Evolutionary conservation across 805 yeast genomes (phyloP).

Genomic region (Candida methanosorbosa): DNA sequence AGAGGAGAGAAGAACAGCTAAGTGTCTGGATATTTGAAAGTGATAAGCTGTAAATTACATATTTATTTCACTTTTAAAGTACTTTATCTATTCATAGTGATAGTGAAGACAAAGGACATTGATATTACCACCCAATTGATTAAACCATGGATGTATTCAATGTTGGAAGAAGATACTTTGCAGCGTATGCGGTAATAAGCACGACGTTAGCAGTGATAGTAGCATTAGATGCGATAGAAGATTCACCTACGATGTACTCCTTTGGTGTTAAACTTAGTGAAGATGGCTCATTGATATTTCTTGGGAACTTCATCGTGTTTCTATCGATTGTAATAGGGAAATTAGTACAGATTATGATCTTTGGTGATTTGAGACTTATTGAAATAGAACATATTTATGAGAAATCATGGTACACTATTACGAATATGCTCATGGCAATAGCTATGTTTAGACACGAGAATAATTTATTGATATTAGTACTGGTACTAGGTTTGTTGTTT

Average conservation of each 20-base stretch:
- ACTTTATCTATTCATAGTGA: too few species aligned
- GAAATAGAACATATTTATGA: constrained; percentile 73
- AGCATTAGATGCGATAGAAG: constrained; percentile 30
- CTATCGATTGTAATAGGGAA: constrained; percentile 32
- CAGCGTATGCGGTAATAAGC: constrained; percentile 20
- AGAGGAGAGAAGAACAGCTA: too few species aligned
- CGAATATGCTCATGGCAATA: constrained; percentile 51
- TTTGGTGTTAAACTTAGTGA: too few species aligned
- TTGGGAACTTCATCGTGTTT: constrained; percentile 36
- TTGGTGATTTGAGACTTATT: constrained; percentile 66
- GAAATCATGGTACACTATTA: constrained; percentile 53
- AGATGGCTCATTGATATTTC: constrained; percentile 34
- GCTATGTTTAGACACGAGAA: constrained; percentile 44
- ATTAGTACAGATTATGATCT: constrained; percentile 41
- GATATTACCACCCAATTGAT: too few species aligned
- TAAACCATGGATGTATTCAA: too few species aligned
- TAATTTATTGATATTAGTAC: constrained; percentile 31
- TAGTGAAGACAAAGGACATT: too few species aligned
- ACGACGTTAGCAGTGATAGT: constrained; percentile 26
- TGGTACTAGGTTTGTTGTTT: constrained; percentile 32
- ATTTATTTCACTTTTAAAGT: too few species aligned
- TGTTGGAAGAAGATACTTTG: constrained; percentile 7
- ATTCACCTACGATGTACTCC: too few species aligned
- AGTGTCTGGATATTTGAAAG: too few species aligned
- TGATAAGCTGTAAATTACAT: too few species aligned